Conservation (phyloP, 768 basidiomycete species). For the Cystobasidium onofrii region DNA sequence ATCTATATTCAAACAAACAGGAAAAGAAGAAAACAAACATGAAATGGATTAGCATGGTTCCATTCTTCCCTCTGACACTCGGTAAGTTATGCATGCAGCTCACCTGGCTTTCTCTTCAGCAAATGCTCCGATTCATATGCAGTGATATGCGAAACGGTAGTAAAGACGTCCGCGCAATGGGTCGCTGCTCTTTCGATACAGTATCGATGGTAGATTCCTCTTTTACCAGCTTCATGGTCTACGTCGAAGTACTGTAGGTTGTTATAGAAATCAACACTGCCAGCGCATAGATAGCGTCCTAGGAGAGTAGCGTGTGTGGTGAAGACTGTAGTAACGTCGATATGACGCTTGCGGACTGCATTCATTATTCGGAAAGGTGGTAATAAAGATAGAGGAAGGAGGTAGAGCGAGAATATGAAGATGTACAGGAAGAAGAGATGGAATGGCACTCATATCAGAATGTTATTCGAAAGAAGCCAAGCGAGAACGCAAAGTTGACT, state of each 20-base stretch:
- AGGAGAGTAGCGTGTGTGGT: slow-evolving; percentile 97
- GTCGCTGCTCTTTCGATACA: slow-evolving; percentile 92
- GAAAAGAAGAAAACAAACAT: too few species aligned
- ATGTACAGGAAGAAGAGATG: too few species aligned
- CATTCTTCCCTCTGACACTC: too few species aligned
- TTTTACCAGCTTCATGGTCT: slow-evolving; percentile 97
- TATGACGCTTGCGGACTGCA: slow-evolving; percentile 69
- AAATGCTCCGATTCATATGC: slow-evolving; percentile 95
- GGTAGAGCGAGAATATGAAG: background rate
- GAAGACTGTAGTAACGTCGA: slow-evolving; percentile 97
- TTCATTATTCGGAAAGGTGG: too few species aligned
- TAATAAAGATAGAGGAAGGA: background rate
- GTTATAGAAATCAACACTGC: slow-evolving; percentile 98
- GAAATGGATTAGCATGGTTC: too few species aligned
- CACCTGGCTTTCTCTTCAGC: slow-evolving; percentile 77
- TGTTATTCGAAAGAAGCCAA: too few species aligned
- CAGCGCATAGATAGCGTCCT: slow-evolving; percentile 95
- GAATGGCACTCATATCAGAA: too few species aligned
- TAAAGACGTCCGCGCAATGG: slow-evolving; percentile 96
- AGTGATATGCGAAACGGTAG: slow-evolving; percentile 95
- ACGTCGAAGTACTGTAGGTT: slow-evolving; percentile 99
- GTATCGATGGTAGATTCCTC: slow-evolving; percentile 96
- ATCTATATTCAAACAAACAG: slow-evolving; percentile 50
- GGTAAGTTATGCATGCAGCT: too few species aligned
- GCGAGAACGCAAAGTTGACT: too few species aligned